Base-by-base conservation (phyloP, 2,329 filamentous ascomycete species). In the Elsinoe fawcettii region DNA sequence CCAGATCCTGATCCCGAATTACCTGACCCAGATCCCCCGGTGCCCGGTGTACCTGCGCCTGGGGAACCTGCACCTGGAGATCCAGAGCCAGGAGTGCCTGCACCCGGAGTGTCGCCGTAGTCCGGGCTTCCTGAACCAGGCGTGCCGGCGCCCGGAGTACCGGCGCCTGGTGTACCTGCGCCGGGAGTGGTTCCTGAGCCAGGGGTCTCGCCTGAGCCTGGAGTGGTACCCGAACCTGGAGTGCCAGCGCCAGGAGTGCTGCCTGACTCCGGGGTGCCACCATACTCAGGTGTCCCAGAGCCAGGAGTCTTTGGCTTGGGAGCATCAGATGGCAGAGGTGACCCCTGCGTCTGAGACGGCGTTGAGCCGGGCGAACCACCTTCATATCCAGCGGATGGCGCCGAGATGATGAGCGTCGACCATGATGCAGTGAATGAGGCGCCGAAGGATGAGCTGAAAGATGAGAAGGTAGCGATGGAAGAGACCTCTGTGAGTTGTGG, bases 341-440 rank as follows among this genome's bases (percentile, higher is more conserved):
- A 36, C 14, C 32, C 32, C 23, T 49, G 12, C 5, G 44, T 49
- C 23, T 20, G 44, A 25, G 30, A 18, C 25, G 46, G 22, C 2
- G n/a, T n/a, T n/a, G 46, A 18, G 12, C 25, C 14, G 9, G 25
- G 25, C 12, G 16, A 20, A 16, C 20, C 6, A 9, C 30, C 46
- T 18, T 51, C 55, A 41, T 47, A 47, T 25, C 41, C 37, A 23
- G n/a, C 43, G 20, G 55, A 56, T 22, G 55, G 34, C 2, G 55
- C 27, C 18, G 55, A 49, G 16, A 39, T 37, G 18, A 43, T 37
- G 18, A 46, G 36, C 2, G 41, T 46, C 14, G 41, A 46, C 20
- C 20, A 46, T 12, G 41, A 46, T 12, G 18, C 41, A 32, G 43
- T 51, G 22, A 14, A 25, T 8, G 43, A 39, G 16, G 44, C 49